Conservation (phyloP, 352 stramenopile genomes). For the Globisporangium cederbergense region DNA sequence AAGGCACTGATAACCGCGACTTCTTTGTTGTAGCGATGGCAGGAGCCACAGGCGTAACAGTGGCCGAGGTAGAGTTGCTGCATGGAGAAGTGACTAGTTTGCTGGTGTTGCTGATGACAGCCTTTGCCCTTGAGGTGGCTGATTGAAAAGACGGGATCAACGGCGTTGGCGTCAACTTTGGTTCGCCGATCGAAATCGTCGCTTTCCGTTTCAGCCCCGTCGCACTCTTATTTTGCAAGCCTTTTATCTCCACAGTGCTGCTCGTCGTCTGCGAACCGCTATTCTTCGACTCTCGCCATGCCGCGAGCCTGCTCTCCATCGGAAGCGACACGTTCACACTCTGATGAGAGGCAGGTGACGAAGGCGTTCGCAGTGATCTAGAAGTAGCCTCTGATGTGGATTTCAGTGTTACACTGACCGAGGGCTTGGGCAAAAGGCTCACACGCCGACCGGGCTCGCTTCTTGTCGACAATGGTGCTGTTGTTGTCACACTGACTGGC, state of each 20-base stretch:
- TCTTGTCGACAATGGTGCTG: background rate
- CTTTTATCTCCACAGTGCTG: background rate
- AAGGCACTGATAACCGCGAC: background rate
- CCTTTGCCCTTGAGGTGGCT: background rate
- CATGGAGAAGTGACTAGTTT: background rate
- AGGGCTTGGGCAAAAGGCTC: background rate
- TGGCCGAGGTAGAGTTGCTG: background rate
- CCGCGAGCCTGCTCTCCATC: constrained; percentile 18
- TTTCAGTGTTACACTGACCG: background rate
- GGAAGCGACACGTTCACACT: background rate
- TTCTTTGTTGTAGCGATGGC: background rate
- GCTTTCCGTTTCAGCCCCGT: constrained; percentile 10
- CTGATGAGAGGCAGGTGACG: background rate
- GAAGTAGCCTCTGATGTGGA: background rate
- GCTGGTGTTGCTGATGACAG: background rate
- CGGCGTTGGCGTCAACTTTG: constrained; percentile 1
- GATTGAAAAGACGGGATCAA: background rate
- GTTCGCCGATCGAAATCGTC: constrained; percentile 6
- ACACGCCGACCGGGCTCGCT: background rate
- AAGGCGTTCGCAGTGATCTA: background rate
- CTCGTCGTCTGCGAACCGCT: background rate
- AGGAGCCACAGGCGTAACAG: background rate
- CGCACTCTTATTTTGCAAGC: background rate
- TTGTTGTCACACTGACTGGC: background rate
- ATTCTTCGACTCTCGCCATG: constrained; percentile 15